A percentile compares a stretch with the other conserved stretches of the same genome.
Conservation (phyloP, 305 asterid genomes). For the Solanum hybrid region DNA sequence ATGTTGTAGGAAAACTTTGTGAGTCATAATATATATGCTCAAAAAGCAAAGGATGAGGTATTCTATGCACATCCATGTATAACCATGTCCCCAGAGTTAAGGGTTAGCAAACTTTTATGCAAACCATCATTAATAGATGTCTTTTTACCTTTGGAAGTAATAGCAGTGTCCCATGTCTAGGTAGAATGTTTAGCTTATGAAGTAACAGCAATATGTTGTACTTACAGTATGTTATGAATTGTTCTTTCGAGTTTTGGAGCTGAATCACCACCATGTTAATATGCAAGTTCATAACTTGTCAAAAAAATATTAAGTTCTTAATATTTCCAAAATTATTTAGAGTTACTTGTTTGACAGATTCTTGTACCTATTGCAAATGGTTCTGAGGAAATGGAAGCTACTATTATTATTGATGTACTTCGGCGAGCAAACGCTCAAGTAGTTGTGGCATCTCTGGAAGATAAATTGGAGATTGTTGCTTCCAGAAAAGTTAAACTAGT, state of each 20-base stretch:
- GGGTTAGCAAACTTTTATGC: not conserved
- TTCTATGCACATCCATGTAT: not conserved
- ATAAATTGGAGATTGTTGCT: slow-evolving; percentile 64
- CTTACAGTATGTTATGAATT: not conserved
- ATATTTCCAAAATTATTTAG: not conserved
- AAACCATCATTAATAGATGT: not conserved
- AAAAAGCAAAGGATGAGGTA: not conserved
- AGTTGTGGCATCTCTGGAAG: slow-evolving; percentile 76
- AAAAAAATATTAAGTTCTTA: not conserved
- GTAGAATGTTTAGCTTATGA: not conserved
- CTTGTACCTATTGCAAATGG: slow-evolving; percentile 98
- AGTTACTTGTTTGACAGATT: slow-evolving; percentile 33
- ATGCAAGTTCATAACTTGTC: not conserved
- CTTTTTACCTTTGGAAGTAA: not conserved
- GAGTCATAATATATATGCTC: not conserved
- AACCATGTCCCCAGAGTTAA: not conserved
- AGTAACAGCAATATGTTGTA: not conserved
- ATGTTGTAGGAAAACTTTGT: not conserved
- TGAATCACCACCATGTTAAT: not conserved
- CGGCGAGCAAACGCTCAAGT: slow-evolving; percentile 84
- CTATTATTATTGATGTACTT: slow-evolving; percentile 74
- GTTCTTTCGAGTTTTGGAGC: not conserved
- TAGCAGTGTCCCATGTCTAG: not conserved
- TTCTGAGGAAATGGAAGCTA: slow-evolving; percentile 95
- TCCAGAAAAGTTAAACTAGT: slow-evolving; percentile 86